A percentile compares a stretch with the other conserved stretches of the same genome.
These are phyloP conservation scores for Trichoderma reesei DNA, from an alignment of 495 filamentous ascomycete genomes.

Conservation along the genomic window DNA sequence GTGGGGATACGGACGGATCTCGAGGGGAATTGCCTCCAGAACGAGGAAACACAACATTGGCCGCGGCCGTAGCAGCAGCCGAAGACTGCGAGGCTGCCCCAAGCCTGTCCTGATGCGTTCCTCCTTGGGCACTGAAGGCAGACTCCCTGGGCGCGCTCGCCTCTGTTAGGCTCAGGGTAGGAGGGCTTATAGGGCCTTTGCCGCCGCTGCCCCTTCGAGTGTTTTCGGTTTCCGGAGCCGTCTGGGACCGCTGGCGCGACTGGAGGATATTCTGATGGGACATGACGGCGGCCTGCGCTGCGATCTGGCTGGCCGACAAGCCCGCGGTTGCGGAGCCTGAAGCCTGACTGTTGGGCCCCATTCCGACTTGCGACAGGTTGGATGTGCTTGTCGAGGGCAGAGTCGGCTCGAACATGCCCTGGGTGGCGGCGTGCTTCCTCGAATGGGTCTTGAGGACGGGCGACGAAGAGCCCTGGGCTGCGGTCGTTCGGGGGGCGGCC, in stretches of 20 bases:
- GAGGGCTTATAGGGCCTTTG: conserved; percentile 45
- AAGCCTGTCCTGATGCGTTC: conserved; percentile 8
- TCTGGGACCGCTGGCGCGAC: conserved; percentile 59
- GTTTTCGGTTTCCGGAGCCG: conserved; percentile 30
- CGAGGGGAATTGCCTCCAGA: conserved; percentile 42
- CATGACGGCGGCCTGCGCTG: conserved; percentile 77
- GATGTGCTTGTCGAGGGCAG: conserved; percentile 56
- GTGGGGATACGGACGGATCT: conserved; percentile 7
- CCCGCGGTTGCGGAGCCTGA: conserved; percentile 38
- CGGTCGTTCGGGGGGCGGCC: conserved; percentile 28
- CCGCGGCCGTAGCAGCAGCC: conserved; percentile 68
- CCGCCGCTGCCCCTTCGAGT: conserved; percentile 30
- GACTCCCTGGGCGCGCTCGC: conserved; percentile 45
- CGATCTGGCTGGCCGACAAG: conserved; percentile 69
- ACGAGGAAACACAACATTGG: conserved; percentile 77
- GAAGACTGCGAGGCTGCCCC: conserved; percentile 25
- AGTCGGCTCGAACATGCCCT: conserved; percentile 83
- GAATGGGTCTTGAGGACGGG: conserved; percentile 30
- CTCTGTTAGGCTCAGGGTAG: conserved; percentile 44
- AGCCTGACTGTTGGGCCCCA: conserved; percentile 16
- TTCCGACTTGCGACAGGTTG: conserved; percentile 41
- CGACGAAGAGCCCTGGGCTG: conserved; percentile 27
- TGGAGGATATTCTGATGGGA: conserved; percentile 39
- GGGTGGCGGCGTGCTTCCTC: conserved; percentile 56
- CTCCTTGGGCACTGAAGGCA: conserved; percentile 29